phyloP scores from a whole-genome alignment of 108 stramenopile species.

The Skeletonema tropicum region DNA sequence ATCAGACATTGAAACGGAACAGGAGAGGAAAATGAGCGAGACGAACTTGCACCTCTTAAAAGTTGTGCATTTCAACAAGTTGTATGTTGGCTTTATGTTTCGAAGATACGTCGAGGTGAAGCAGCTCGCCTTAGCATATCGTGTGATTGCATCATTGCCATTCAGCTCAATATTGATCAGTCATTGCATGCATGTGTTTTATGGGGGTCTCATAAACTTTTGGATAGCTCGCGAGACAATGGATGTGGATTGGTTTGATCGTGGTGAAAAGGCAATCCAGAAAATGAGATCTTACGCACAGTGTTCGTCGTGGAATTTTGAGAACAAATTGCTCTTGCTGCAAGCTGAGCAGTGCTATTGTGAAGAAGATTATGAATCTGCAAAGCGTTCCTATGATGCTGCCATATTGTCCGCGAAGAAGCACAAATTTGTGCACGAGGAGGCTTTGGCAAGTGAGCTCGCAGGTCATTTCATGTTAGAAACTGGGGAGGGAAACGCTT shows the following conservation, averaged over 20 bases:
- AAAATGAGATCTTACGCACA: neutral
- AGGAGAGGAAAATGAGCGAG: neutral
- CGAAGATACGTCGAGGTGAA: neutral
- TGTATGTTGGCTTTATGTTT: neutral
- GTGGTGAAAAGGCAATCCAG: neutral
- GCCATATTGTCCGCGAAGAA: neutral
- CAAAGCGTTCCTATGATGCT: neutral
- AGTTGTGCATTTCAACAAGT: neutral
- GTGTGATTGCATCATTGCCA: neutral
- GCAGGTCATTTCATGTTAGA: constrained; percentile 1
- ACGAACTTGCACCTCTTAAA: neutral
- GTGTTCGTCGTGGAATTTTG: neutral
- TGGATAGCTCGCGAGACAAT: constrained; percentile 22
- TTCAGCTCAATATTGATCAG: neutral
- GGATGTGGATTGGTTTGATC: constrained; percentile 3
- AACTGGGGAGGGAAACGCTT: neutral
- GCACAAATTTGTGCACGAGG: neutral
- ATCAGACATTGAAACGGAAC: neutral
- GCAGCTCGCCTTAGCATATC: neutral
- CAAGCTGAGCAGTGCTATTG: neutral
- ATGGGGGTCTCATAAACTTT: constrained; percentile 14
- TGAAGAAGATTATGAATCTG: neutral
- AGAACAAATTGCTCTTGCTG: neutral
- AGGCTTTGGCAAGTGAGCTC: neutral
- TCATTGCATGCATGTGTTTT: neutral